Conservation (phyloP, 228 moss, liverwort and hornwort genomes). For the Sphagnum magellanicum region DNA sequence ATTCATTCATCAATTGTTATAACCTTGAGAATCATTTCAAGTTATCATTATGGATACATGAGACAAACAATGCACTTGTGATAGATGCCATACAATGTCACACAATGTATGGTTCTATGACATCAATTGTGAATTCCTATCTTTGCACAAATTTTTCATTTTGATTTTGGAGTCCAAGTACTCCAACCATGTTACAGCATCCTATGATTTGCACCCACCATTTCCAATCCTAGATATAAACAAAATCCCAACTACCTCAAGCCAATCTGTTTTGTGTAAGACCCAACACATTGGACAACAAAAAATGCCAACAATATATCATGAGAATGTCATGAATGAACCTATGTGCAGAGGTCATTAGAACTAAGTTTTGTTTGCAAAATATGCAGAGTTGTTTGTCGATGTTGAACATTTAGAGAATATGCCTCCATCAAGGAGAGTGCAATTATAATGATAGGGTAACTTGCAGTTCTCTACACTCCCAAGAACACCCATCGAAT, state of each 20-base stretch:
- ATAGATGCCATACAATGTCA: too few species aligned
- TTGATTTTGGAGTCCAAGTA: conserved; percentile 69
- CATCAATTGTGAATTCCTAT: too few species aligned
- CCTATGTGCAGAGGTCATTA: conserved; percentile 63
- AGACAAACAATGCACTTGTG: too few species aligned
- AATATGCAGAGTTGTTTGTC: conserved; percentile 61
- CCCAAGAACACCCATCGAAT: background rate
- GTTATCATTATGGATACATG: too few species aligned
- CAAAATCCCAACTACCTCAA: background rate
- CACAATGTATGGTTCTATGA: too few species aligned
- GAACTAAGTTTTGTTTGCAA: conserved; percentile 61
- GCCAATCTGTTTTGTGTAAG: too few species aligned
- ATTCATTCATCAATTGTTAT: too few species aligned
- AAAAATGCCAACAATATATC: too few species aligned
- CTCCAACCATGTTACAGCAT: conserved; percentile 62
- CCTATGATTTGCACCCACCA: conserved; percentile 15
- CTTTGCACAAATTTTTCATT: too few species aligned
- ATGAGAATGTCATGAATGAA: conserved; percentile 2
- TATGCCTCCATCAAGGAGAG: conserved; percentile 70
- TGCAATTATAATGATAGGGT: conserved; percentile 60
- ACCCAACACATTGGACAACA: too few species aligned
- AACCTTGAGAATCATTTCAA: too few species aligned
- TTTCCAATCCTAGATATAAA: background rate
- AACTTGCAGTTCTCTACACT: conserved; percentile 60
- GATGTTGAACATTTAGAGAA: conserved; percentile 63